These are phyloP conservation scores for Plasmodium vivax DNA, from an alignment of 169 alveolate species.

Conservation along the genomic window DNA sequence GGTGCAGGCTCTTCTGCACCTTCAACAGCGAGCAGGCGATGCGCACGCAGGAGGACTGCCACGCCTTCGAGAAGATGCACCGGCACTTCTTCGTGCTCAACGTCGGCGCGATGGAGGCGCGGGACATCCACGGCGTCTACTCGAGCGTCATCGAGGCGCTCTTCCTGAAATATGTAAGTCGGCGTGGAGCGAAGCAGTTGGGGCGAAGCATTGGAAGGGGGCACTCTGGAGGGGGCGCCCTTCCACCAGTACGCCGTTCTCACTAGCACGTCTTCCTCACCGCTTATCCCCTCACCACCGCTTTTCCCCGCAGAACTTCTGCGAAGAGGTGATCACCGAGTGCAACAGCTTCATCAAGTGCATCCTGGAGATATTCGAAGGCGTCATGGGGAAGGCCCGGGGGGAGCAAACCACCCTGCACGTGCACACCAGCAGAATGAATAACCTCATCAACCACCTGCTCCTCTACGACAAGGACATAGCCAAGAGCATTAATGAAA, in stretches of 20 bases:
- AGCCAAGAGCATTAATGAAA: constrained; percentile 12
- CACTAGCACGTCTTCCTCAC: neutral
- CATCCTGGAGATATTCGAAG: constrained; percentile 22
- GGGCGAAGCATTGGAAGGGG: neutral
- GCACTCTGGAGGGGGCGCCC: neutral
- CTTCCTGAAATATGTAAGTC: constrained; percentile 61
- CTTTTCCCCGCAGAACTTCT: constrained; percentile 7
- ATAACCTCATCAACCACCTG: constrained; percentile 22
- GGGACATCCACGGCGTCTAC: constrained; percentile 15
- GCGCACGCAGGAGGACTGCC: neutral
- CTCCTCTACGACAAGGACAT: constrained; percentile 27
- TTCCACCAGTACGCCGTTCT: neutral
- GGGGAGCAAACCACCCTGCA: neutral
- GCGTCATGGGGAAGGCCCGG: neutral
- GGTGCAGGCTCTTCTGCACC: constrained; percentile 12
- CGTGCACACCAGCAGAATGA: constrained; percentile 14
- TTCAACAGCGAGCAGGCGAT: neutral
- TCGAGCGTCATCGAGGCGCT: constrained; percentile 28
- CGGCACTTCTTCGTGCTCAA: constrained; percentile 16
- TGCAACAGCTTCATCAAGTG: constrained; percentile 24
- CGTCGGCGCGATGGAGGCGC: neutral
- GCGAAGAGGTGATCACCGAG: constrained; percentile 55
- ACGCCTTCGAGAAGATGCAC: neutral
- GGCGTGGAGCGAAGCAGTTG: neutral
- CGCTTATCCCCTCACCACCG: neutral